Evolutionary conservation across 2,329 filamentous ascomycete genomes (phyloP).

Genomic region (Epichloe glyceriae): DNA sequence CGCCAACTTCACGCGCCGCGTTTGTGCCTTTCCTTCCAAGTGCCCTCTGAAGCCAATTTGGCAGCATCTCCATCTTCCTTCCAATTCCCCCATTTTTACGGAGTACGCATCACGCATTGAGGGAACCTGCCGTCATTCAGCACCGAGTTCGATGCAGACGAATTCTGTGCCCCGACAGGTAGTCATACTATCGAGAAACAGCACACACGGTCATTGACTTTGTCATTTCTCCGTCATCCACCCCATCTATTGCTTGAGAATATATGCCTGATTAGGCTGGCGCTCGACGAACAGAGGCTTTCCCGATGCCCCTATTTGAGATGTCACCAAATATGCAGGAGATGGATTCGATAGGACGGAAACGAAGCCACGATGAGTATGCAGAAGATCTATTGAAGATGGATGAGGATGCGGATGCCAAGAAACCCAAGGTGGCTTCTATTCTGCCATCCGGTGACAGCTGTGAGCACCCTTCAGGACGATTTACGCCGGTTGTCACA

Average conservation of each 20-base stretch:
- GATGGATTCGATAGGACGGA: constrained; percentile 27
- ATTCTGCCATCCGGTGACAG: constrained; percentile 11
- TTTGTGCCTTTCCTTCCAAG: not conserved
- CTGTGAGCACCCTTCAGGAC: constrained; percentile 7
- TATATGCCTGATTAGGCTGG: not conserved
- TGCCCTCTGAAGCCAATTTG: not conserved
- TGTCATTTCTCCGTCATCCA: too few relatives aligned
- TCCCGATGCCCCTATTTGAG: constrained; percentile 33
- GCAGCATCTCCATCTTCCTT: not conserved
- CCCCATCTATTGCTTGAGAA: not conserved
- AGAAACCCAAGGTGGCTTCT: constrained; percentile 7
- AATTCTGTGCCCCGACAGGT: not conserved
- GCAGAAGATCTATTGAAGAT: constrained; percentile 19
- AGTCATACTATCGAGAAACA: not conserved
- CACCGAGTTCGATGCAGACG: not conserved
- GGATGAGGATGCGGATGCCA: constrained; percentile 11
- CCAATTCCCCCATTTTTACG: too few relatives aligned
- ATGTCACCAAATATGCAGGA: constrained; percentile 36
- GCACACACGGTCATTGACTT: not conserved
- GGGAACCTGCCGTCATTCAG: not conserved
- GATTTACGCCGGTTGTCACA: not conserved
- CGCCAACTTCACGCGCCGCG: constrained; percentile 5
- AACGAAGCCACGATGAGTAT: constrained; percentile 35
- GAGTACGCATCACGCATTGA: not conserved
- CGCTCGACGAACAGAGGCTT: not conserved